Percentiles rank a stretch among this genome's conserved stretches.
phyloP scores from a whole-genome alignment of 352 stramenopile species.

The Phytophthora idaei region DNA sequence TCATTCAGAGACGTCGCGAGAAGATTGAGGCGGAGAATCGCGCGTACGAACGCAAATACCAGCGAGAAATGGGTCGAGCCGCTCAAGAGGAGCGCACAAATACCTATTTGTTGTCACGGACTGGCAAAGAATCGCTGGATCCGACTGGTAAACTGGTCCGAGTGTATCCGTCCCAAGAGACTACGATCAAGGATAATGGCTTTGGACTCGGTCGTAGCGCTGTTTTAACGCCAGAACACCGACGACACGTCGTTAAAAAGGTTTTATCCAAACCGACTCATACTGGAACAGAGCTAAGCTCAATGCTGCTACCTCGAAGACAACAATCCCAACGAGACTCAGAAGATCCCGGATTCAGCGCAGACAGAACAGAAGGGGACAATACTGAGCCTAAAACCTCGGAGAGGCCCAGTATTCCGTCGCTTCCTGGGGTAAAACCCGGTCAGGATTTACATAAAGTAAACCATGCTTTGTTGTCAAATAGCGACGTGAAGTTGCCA shows the following conservation, averaged over 20 bases:
- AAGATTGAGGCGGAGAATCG: slow-evolving; percentile 46
- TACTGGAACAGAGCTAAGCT: slow-evolving; percentile 17
- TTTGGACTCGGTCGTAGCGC: slow-evolving; percentile 71
- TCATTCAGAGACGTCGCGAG: slow-evolving; percentile 41
- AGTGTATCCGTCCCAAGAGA: slow-evolving; percentile 77
- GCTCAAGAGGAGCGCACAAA: slow-evolving; percentile 59
- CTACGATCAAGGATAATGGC: slow-evolving; percentile 65
- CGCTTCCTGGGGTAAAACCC: slow-evolving; percentile 22
- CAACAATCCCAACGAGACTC: slow-evolving; percentile 7
- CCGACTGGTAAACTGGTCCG: slow-evolving; percentile 65
- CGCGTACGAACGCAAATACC: slow-evolving; percentile 70
- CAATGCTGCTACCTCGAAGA: slow-evolving; percentile 38
- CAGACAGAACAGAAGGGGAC: slow-evolving; percentile 19
- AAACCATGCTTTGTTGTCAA: slow-evolving; percentile 37
- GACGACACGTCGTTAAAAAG: slow-evolving; percentile 50
- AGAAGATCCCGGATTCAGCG: background rate
- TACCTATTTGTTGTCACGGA: slow-evolving; percentile 60
- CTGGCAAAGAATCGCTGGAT: slow-evolving; percentile 64
- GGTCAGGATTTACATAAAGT: slow-evolving; percentile 38
- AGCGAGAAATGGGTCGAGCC: slow-evolving; percentile 66
- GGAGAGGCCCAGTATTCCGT: slow-evolving; percentile 8
- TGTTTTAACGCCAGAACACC: slow-evolving; percentile 46
- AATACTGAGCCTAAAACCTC: background rate
- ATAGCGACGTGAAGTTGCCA: slow-evolving; percentile 25
- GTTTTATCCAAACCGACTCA: slow-evolving; percentile 51